phyloP scores from a whole-genome alignment of 768 basidiomycete species.

The Rhodotorula diobovata region DNA sequence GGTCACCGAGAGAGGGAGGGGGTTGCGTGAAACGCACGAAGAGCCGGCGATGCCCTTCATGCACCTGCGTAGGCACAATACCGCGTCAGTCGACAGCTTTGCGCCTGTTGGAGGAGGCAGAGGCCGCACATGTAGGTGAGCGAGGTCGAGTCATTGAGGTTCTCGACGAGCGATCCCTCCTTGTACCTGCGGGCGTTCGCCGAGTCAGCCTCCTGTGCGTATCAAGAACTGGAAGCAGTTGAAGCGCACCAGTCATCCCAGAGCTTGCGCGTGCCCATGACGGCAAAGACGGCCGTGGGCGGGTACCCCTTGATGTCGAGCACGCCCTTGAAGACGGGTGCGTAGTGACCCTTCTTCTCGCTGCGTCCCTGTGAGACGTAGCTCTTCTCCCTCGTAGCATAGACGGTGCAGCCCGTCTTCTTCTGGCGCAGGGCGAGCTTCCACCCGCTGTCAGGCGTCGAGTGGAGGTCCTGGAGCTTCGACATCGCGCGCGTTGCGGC shows the following conservation, averaged over 20 bases:
- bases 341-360: slow-evolving; percentile 11
- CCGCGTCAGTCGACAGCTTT: not conserved
- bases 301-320: slow-evolving; percentile 32
- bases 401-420: slow-evolving; percentile 29
- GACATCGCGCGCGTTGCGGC: slow-evolving; percentile 31
- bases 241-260: slow-evolving; percentile 40
- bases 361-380: slow-evolving; percentile 15
- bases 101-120: not conserved
- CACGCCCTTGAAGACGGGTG: slow-evolving; percentile 34
- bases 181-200: slow-evolving; percentile 29
- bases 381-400: slow-evolving; percentile 27
- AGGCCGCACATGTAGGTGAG: slow-evolving; percentile 37
- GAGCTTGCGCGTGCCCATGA: slow-evolving; percentile 34
- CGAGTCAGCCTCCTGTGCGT: not conserved
- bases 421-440: slow-evolving; percentile 33
- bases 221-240: no score
- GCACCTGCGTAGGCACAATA: not conserved
- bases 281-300: slow-evolving; percentile 35
- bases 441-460: slow-evolving; percentile 19
- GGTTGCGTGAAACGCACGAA: no score
- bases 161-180: slow-evolving; percentile 39
- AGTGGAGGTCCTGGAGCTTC: slow-evolving; percentile 28
- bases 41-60: slow-evolving; percentile 34
- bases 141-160: slow-evolving; percentile 34
- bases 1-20: not conserved